phyloP scores from a whole-genome alignment of 2,329 filamentous ascomycete genomes.

The Fusarium decemcellulare region DNA sequence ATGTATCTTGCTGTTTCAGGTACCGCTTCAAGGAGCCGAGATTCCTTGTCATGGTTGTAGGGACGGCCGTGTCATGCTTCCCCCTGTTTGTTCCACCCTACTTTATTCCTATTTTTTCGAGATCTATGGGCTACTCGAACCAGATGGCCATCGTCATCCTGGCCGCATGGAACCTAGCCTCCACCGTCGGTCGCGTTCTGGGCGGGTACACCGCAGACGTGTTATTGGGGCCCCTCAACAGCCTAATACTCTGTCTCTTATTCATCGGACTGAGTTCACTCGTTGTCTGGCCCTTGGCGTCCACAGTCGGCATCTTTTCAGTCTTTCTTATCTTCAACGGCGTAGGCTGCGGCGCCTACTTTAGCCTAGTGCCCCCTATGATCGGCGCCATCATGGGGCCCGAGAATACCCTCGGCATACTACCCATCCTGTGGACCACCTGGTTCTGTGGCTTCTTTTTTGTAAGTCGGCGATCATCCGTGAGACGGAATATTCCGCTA shows the following conservation, averaged over 20 bases:
- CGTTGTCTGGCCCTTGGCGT: constrained; percentile 47
- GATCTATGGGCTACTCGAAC: constrained; percentile 44
- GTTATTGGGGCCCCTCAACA: constrained; percentile 48
- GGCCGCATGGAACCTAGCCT: constrained; percentile 50
- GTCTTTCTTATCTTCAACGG: constrained; percentile 46
- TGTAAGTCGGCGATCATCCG: constrained; percentile 17
- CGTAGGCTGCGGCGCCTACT: constrained; percentile 49
- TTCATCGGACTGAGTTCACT: constrained; percentile 47
- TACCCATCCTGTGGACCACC: constrained; percentile 48
- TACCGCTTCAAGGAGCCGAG: constrained; percentile 44
- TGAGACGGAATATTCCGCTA: background rate
- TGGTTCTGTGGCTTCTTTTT: constrained; percentile 51
- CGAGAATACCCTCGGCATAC: constrained; percentile 41
- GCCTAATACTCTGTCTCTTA: constrained; percentile 43
- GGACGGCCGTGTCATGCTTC: constrained; percentile 46
- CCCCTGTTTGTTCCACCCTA: constrained; percentile 46
- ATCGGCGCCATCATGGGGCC: constrained; percentile 44
- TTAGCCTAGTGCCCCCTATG: constrained; percentile 48
- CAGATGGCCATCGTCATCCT: constrained; percentile 42
- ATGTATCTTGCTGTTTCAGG: constrained; percentile 27
- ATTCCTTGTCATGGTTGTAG: constrained; percentile 43
- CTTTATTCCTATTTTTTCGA: constrained; percentile 44
- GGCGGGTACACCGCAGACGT: constrained; percentile 45
- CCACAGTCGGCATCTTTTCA: constrained; percentile 41
- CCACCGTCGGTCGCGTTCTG: constrained; percentile 43